phyloP scores from a whole-genome alignment of 2,329 filamentous ascomycete species.

The Alternaria sp. region DNA sequence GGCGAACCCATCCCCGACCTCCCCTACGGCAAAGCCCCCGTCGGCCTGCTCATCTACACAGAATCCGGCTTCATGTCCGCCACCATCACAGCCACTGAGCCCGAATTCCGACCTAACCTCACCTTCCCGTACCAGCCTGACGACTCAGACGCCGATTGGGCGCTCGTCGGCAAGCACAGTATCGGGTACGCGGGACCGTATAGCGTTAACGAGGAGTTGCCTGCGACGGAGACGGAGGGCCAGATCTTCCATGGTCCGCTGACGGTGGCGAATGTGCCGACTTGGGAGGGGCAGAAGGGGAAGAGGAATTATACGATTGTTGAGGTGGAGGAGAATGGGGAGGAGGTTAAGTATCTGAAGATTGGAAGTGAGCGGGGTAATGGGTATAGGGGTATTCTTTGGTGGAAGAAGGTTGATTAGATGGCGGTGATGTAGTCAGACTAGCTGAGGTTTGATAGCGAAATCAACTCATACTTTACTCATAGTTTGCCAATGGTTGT shows the following conservation, averaged over 20 bases:
- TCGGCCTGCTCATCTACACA: slow-evolving; percentile 38
- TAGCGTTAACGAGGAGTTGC: slow-evolving; percentile 19
- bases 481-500: neutral
- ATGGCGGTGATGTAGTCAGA: neutral
- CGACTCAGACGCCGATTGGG: slow-evolving; percentile 37
- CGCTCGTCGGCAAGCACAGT: slow-evolving; percentile 36
- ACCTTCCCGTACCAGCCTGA: slow-evolving; percentile 28
- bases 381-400: slow-evolving; percentile 29
- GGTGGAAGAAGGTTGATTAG: slow-evolving; percentile 32
- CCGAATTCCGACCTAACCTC: slow-evolving; percentile 26
- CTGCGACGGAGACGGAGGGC: slow-evolving; percentile 23
- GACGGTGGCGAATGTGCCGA: slow-evolving; percentile 33
- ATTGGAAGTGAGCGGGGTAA: slow-evolving; percentile 34
- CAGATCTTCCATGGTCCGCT: slow-evolving; percentile 39
- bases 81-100: slow-evolving; percentile 35
- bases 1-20: slow-evolving; percentile 26
- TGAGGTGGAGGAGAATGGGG: slow-evolving; percentile 13
- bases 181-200: slow-evolving; percentile 37
- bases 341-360: slow-evolving; percentile 19
- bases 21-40: slow-evolving; percentile 28
- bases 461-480: neutral
- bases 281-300: slow-evolving; percentile 27
- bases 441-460: neutral
- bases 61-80: slow-evolving; percentile 34
- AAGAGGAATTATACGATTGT: slow-evolving; percentile 34